Conservation (phyloP, 1,139 yeast species). For the Debaryomyces singareniensis region DNA sequence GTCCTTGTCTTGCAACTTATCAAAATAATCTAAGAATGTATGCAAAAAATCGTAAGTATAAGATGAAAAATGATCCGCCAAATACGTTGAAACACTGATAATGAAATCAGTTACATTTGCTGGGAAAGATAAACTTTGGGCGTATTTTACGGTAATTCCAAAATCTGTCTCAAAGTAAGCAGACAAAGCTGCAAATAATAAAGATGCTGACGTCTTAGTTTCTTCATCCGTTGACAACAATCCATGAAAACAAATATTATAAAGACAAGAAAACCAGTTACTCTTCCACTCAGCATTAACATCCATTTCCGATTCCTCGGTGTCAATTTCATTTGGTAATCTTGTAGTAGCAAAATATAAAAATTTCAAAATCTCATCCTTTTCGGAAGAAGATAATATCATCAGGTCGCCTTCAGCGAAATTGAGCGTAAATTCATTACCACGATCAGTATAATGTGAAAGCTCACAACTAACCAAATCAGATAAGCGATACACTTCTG, state of each 20-base stretch:
- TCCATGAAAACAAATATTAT: conserved; percentile 65
- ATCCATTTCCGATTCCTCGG: conserved; percentile 18
- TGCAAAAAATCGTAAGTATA: conserved; percentile 57
- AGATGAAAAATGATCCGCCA: conserved; percentile 53
- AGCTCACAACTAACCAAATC: conserved; percentile 50
- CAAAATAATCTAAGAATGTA: conserved; percentile 56
- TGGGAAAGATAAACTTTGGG: conserved; percentile 68
- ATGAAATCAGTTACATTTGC: conserved; percentile 63
- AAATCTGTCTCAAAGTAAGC: conserved; percentile 55
- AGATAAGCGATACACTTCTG: conserved; percentile 45
- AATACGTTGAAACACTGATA: conserved; percentile 49
- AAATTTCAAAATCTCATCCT: conserved; percentile 63
- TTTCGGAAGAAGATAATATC: conserved; percentile 53
- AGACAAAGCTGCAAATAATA: conserved; percentile 58
- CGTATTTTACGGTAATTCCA: conserved; percentile 51
- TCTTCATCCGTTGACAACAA: conserved; percentile 53
- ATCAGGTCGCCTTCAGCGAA: conserved; percentile 38
- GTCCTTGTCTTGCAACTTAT: conserved; percentile 29
- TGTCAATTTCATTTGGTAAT: conserved; percentile 25
- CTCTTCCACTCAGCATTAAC: conserved; percentile 12
- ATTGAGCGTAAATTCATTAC: conserved; percentile 51
- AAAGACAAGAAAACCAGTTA: conserved; percentile 52
- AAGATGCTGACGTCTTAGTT: conserved; percentile 59
- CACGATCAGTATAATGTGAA: conserved; percentile 39
- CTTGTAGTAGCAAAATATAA: conserved; percentile 61